Base-by-base conservation (phyloP, 352 stramenopile species). In the Phytophthora europaea region DNA sequence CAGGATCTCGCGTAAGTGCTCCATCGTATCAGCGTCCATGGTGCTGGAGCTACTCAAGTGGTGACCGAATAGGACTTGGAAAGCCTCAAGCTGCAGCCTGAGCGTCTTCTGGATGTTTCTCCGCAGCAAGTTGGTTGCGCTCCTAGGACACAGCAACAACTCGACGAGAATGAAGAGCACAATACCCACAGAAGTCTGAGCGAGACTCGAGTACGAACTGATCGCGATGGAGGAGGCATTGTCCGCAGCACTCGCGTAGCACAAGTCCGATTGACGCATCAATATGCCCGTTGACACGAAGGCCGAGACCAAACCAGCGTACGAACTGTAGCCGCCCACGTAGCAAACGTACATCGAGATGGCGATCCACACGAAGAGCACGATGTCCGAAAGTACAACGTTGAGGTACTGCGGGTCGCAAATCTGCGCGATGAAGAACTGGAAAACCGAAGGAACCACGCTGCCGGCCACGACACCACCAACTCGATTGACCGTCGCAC, bases 381-480 rank as follows among this genome's bases (percentile, higher is more conserved):
- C 68, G 3, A 84, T 26, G 57, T 88, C 70, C 3, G 79, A 84
- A 12, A 91, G 66, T 6, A 82, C 36, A 7, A 81, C 66, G n/a
- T 79, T 78, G 3, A 88, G 31, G 16, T 68, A 54, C 18, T 65
- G 43, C 6, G 80, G 78, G 23, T 68, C 51, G 50, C 88, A 94
- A 2, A 89, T 80, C 47, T 93, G 87, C 3, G 78, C 78, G 55
- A 93, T 90, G 79, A 93, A 94, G 56, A 93, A 93, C 78, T 92
- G 82, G 67, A 93, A 92, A 5, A 94, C 85, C 15, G 85, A 93
- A 18, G 88, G 88, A 47, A 94, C 82, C 23, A 94, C 87, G 58
- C 83, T 93, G 2, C 88, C 88, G 0, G 88, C 88, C 33, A 94
- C 85, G 31, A 94, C 83, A 43, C 88, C 88, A 22, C 82, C 88